Base-by-base conservation (phyloP, 805 yeast species). In the Starmerella kuoi region DNA sequence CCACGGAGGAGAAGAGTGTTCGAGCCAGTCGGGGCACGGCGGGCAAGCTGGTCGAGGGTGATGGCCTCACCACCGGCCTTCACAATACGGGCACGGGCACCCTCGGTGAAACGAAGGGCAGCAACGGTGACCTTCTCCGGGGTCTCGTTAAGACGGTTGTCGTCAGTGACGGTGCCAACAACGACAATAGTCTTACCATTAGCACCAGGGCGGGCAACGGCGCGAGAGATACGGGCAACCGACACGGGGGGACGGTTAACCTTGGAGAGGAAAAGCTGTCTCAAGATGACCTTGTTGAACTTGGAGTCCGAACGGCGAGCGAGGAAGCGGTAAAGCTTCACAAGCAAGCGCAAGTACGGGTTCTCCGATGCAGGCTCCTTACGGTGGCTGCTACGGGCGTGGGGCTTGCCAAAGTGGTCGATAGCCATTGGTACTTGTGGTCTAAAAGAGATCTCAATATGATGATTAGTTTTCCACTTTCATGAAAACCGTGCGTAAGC, bases 61-160 rank as follows among this genome's bases (percentile, higher is more conserved):
- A 91, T 81, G 65, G 85, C 85, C 77, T 91, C 98, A 79, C 99
- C 99, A 74, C 99, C 99, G 66, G 88, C 88, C 79, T 88, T 88
- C 64, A 77, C 61, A 68, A 91, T 91, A 71, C 83, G 85, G 65
- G 95, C 96, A 72, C 81, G 85, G 69, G 99, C 99, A 73, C 91
- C 83, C 64, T 91, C 93, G 61, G 99, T 91, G 86, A 91, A 87
- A 74, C 94, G 86, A 70, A 91, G 81, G 70, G 98, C 99, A 65
- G 98, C 97, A 62, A 91, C 84, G 56, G 97, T 83, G 64, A 88
- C 73, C 80, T 87, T 87, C 46, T 43, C 45, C 74, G 97, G 97
- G 77, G 84, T 76, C 62, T 78, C 84, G 58, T 76, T 73, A 68
- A 91, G 71, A 77, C 97, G 87, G 80, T 73, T 71, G 74, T 91